Base-by-base conservation (phyloP, 2,329 filamentous ascomycete species). In the Ceratocystis diversiconidia region DNA sequence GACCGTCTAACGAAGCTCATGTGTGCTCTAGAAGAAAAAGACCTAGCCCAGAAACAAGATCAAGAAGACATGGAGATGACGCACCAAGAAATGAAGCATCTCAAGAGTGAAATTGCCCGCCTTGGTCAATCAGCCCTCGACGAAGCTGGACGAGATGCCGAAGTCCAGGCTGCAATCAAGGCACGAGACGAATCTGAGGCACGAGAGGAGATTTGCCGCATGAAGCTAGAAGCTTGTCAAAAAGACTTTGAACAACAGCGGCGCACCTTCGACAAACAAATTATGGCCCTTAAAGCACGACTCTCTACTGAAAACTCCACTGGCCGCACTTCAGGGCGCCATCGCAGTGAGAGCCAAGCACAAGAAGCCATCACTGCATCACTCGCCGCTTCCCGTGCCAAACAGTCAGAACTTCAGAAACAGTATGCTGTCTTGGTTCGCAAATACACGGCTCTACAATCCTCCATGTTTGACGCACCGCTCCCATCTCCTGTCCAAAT, bases 11-110 rank as follows among this genome's bases (percentile, higher is more conserved):
- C 83, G 61, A 79, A 80, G 68, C 77, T 90, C 3, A 79, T 92
- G 0, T 84, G 86, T 46, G 82, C 84, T 41, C 83, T 82, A 0
- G 89, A 94, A 73, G 83, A 85, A 5, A 83, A 84, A 67, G 87
- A 89, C 70, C 74, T 87, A 41, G 79, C 79, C 64, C 79, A 82
- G 66, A 80, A 83, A 67, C 86, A 90, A 70, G 82, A 84, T 65
- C 77, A 86, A 69, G 80, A 85, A 70, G 81, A 83, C 10, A 79
- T 86, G 43, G 82, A 88, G 71, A 79, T 82, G 17, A 82, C 83
- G 63, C 76, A 82, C 2, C 79, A 80, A 61, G 84, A 89, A 70
- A 75, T 88, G 60, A 80, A 84, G 67, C 76, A 78, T 43, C 75
- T 90, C 17, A 81, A 80, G 66, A 75, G 75, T 0, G 82, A 88